A percentile compares a stretch with the other conserved stretches of the same genome.
Conservation (phyloP, 805 yeast genomes). For the fission yeast (Schizosaccharomyces pombe) region DNA sequence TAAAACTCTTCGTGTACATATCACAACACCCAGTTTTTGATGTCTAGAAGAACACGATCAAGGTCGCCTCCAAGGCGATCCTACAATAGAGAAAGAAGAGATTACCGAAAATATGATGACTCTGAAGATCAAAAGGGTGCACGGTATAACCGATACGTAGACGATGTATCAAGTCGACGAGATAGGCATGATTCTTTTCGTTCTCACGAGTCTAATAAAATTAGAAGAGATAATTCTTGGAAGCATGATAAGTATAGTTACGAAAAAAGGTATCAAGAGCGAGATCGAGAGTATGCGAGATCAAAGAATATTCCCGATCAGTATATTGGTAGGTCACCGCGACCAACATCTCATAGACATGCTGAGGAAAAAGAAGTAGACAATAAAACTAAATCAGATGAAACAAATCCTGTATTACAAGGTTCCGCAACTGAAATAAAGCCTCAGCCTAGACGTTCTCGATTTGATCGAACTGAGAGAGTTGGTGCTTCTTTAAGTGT, state of each 20-base stretch:
- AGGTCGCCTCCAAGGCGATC: not conserved
- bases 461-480: constrained; percentile 5
- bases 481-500: constrained; percentile 1
- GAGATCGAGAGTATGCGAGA: not conserved
- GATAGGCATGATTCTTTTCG: not conserved
- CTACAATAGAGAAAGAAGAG: not conserved
- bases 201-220: not conserved
- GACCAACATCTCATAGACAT: not conserved
- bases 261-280: not conserved
- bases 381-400: no score
- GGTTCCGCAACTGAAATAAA: no score
- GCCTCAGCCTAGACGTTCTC: constrained; percentile 6
- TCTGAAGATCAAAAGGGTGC: no score
- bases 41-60: not conserved
- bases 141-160: no score
- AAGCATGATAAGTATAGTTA: not conserved
- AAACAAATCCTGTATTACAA: no score
- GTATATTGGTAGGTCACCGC: no score
- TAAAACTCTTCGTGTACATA: no score
- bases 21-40: no score
- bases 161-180: no score
- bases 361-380: constrained; percentile 6
- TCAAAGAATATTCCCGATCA: no score
- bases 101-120: not conserved
- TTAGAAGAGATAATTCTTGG: not conserved